Evolutionary conservation across 768 basidiomycete genomes (phyloP), one percentile per base, ranked within the genome.

Genomic region (Termitomyces sp.): DNA sequence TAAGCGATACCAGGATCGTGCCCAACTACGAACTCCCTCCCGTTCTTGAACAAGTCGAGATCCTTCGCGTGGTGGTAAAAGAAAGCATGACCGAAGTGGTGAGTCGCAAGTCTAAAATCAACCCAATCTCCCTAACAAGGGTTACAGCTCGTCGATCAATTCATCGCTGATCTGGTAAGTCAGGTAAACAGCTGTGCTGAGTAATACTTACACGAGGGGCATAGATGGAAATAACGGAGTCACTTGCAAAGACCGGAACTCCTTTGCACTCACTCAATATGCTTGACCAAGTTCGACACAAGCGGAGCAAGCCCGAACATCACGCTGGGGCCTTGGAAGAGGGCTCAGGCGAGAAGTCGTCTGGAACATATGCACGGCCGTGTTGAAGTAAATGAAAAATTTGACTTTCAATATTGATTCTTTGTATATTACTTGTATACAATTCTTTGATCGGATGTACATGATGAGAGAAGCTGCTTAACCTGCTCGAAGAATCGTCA

Each of bases 81-180:
- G 84, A 85, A 64, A 81, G 73, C 44, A 73, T 85, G 64, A 78
- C 79, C 1, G 82, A 77, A 68, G 70, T 73, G 60, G 78, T 80
- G 46, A 54, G 69, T 58, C 28, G 50, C 63, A 41, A 60, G 17
- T 54, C 51, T 64, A 75, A 70, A 67, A 60, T 53, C 75, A 3
- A 10, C 70, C 81, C 8, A 80, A 30, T 81, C 0, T 79, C 84
- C 21, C 79, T 83, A 21, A 62, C 81, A 0, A 81, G 19, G 17
- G 82, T 75, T 67, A 73, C 73, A 86, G 80, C 74, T 87, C 51
- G 60, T 86, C 44, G 84, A 87, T 60, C 78, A 82, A 54, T 77
- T 94, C 23, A 70, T 93, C 21, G 70, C 70, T 2, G 91, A 94
- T 58, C 73, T 93, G 46, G 85, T 89, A 63, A 69, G 85, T 53